Evolutionary conservation across 1,284 basidiomycete species (phyloP).

Genomic region (Athelia sp.): DNA sequence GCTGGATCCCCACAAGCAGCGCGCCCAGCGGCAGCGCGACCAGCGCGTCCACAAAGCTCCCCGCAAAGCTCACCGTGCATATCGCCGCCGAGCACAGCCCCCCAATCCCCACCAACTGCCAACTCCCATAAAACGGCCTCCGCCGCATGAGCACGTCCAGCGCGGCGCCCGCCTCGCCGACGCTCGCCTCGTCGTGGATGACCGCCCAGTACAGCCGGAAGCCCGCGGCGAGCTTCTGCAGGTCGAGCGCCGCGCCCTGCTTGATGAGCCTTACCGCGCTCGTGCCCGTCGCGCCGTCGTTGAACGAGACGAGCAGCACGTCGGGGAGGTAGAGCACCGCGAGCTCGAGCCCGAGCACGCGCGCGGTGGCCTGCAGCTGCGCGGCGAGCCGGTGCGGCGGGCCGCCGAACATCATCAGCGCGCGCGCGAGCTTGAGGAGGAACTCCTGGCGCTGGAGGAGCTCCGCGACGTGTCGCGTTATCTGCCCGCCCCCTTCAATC

Average conservation of each 20-base stretch:
- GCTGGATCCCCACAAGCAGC: constrained; percentile 75
- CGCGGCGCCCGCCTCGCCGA: constrained; percentile 71
- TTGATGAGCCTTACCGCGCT: constrained; percentile 73
- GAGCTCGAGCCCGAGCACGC: constrained; percentile 80
- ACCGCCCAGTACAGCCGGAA: constrained; percentile 85
- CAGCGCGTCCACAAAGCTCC: constrained; percentile 46
- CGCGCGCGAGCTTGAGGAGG: constrained; percentile 82
- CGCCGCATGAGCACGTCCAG: constrained; percentile 77
- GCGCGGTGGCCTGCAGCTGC: constrained; percentile 83
- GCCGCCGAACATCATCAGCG: constrained; percentile 94
- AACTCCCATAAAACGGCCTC: constrained; percentile 56
- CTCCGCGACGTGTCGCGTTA: constrained; percentile 86
- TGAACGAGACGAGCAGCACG: constrained; percentile 78
- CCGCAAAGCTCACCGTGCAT: constrained; percentile 65
- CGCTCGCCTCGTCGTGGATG: constrained; percentile 82
- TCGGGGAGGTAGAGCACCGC: constrained; percentile 87
- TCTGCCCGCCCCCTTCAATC: constrained; percentile 36
- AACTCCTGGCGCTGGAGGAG: constrained; percentile 88
- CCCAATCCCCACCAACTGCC: constrained; percentile 71
- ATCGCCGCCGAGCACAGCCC: constrained; percentile 83
- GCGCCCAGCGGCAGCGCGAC: constrained; percentile 76
- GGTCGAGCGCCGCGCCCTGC: constrained; percentile 69
- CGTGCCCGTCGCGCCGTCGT: constrained; percentile 80
- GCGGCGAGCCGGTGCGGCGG: constrained; percentile 87
- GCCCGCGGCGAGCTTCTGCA: constrained; percentile 74